Conservation (phyloP, 192 early-diverging fungal genomes). For the Piromyces sp. region DNA sequence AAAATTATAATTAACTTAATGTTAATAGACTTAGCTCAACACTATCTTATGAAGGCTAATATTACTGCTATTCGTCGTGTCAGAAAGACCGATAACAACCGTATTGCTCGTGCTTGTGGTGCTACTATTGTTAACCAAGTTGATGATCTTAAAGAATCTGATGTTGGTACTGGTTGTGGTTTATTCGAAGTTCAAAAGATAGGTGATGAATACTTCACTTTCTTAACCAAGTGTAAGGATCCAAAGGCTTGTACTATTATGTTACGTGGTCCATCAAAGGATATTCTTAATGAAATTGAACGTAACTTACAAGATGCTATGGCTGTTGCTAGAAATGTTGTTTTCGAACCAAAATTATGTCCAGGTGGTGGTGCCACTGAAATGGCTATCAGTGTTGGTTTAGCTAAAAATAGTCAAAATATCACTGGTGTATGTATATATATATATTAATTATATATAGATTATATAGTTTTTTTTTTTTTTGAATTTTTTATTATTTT, state of each 20-base stretch:
- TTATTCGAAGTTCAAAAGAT: slow-evolving; percentile 91
- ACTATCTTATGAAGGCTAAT: slow-evolving; percentile 92
- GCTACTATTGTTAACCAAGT: slow-evolving; percentile 91
- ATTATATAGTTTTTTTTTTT: too few relatives aligned
- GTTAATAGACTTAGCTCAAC: slow-evolving; percentile 77
- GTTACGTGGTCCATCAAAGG: slow-evolving; percentile 91
- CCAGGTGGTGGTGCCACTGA: slow-evolving; percentile 97
- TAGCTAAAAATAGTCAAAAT: slow-evolving; percentile 75
- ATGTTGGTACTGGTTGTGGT: slow-evolving; percentile 90
- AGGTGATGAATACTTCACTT: slow-evolving; percentile 98
- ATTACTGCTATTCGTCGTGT: slow-evolving; percentile 95
- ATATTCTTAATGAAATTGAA: slow-evolving; percentile 93
- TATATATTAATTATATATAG: not conserved
- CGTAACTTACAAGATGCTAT: slow-evolving; percentile 98
- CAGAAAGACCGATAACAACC: slow-evolving; percentile 96
- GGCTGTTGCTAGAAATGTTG: slow-evolving; percentile 93
- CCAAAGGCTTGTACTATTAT: slow-evolving; percentile 96
- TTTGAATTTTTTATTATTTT: too few relatives aligned
- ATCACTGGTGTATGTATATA: slow-evolving; percentile 40
- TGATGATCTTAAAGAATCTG: slow-evolving; percentile 88
- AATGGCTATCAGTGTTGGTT: slow-evolving; percentile 82
- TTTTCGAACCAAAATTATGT: slow-evolving; percentile 80
- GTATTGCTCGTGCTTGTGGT: slow-evolving; percentile 92
- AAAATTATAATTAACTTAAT: not conserved
- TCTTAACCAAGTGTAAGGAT: slow-evolving; percentile 79